A percentile compares a stretch with the other conserved stretches of the same genome.
Conservation (phyloP, 2,329 filamentous ascomycete genomes). For the Diaporthe sp. region DNA sequence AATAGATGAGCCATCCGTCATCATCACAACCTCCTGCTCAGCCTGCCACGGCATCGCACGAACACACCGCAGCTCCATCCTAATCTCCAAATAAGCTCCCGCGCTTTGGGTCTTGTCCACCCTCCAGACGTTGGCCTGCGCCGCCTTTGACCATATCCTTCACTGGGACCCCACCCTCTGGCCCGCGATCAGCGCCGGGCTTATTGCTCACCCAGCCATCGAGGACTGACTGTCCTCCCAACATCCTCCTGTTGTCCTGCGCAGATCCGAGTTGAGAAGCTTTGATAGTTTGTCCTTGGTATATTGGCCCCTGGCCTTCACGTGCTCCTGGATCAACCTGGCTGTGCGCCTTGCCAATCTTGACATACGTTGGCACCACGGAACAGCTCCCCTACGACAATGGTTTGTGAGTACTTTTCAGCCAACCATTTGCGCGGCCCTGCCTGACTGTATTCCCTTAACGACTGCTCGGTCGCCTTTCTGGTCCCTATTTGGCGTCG, state of each 20-base stretch:
- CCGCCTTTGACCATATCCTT: conserved; percentile 1
- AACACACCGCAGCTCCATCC: not conserved
- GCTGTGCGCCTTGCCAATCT: conserved; percentile 9
- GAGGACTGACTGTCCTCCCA: conserved; percentile 8
- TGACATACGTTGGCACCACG: not conserved
- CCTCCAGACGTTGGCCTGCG: not conserved
- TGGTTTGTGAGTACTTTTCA: conserved; percentile 38
- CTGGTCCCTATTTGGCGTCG: not conserved
- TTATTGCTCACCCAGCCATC: conserved; percentile 24
- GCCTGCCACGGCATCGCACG: conserved; percentile 9
- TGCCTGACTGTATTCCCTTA: conserved; percentile 18
- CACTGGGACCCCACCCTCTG: conserved; percentile 8
- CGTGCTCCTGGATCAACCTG: conserved; percentile 22
- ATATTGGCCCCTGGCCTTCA: conserved; percentile 18
- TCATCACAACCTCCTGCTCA: conserved; percentile 24
- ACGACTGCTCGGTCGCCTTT: conserved; percentile 8
- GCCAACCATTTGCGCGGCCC: conserved; percentile 6
- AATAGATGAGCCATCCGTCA: conserved; percentile 32
- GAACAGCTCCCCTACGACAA: conserved; percentile 22
- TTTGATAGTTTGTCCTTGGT: conserved; percentile 32
- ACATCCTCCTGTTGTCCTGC: not conserved
- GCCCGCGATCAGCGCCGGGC: conserved; percentile 19
- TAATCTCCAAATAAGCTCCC: conserved; percentile 28
- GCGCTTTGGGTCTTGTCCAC: conserved; percentile 15
- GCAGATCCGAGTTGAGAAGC: conserved; percentile 6